A percentile compares a stretch with the other conserved stretches of the same genome.
Conservation (phyloP, 1,139 yeast species). For the Candida freyschussii region DNA sequence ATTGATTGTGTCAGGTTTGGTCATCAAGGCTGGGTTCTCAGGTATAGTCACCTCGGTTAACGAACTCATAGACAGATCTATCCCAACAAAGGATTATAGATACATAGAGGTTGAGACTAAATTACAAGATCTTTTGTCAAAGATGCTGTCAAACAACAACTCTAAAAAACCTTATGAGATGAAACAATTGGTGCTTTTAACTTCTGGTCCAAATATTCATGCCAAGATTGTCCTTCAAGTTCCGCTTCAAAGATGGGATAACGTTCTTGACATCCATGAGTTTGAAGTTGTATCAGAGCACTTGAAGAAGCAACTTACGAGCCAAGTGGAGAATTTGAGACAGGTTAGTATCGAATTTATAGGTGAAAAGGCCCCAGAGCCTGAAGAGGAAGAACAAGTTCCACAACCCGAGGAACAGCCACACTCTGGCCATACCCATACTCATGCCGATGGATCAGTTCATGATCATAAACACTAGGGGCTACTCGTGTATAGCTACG, state of each 20-base stretch:
- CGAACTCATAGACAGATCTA: conserved; percentile 67
- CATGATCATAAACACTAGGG: conserved; percentile 24
- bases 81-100: conserved; percentile 37
- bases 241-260: conserved; percentile 40
- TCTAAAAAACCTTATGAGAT: conserved; percentile 36
- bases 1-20: conserved; percentile 70
- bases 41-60: conserved; percentile 65
- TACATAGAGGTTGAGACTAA: conserved; percentile 36
- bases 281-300: conserved; percentile 41
- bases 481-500: too few species aligned
- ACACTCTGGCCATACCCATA: conserved; percentile 18
- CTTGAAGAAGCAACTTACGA: conserved; percentile 21
- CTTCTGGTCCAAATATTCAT: conserved; percentile 67
- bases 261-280: conserved; percentile 38
- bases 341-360: conserved; percentile 31
- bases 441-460: conserved; percentile 24
- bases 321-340: conserved; percentile 29
- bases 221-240: conserved; percentile 37
- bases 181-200: conserved; percentile 48
- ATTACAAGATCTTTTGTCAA: conserved; percentile 32
- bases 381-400: conserved; percentile 18
- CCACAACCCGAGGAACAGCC: conserved; percentile 15
- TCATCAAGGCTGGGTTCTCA: conserved; percentile 78
- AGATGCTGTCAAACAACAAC: conserved; percentile 33
- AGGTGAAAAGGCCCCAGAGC: conserved; percentile 28